These are phyloP conservation scores for Anacardium occidentale DNA, from an alignment of 345 rosid species.

Conservation along the genomic window DNA sequence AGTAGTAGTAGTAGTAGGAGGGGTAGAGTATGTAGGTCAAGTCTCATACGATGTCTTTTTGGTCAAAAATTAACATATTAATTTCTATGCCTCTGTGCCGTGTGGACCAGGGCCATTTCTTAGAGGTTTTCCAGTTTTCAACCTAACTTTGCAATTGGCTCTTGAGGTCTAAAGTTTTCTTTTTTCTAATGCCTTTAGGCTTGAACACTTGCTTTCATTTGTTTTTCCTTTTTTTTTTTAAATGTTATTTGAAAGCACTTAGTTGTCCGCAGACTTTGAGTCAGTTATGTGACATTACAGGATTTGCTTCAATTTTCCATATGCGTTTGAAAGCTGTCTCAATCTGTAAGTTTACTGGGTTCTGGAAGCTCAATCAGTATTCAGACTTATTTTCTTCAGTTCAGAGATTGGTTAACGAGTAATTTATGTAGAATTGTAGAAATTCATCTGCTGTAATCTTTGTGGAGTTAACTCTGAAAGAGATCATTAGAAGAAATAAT, in stretches of 20 bases:
- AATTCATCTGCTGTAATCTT: too few species aligned
- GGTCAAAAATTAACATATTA: constrained; percentile 14
- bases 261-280: not conserved
- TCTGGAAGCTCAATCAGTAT: not conserved
- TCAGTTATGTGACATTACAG: not conserved
- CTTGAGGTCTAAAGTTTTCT: not conserved
- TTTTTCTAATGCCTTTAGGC: not conserved
- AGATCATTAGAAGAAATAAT: too few species aligned
- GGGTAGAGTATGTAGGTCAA: not conserved
- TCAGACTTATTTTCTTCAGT: not conserved
- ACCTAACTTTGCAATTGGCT: constrained; percentile 12
- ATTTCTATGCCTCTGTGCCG: constrained; percentile 15
- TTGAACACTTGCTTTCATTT: not conserved
- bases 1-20: not conserved
- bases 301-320: not conserved
- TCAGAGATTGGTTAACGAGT: too few species aligned
- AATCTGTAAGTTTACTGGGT: not conserved
- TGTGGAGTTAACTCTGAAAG: not conserved
- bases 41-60: not conserved
- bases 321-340: not conserved
- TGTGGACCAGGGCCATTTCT: constrained; percentile 18
- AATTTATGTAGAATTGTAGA: too few species aligned
- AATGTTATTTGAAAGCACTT: not conserved
- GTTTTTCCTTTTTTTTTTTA: too few species aligned
- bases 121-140: not conserved